phyloP scores from a whole-genome alignment of 192 early-diverging fungal species.

The Coemansia sp. region DNA sequence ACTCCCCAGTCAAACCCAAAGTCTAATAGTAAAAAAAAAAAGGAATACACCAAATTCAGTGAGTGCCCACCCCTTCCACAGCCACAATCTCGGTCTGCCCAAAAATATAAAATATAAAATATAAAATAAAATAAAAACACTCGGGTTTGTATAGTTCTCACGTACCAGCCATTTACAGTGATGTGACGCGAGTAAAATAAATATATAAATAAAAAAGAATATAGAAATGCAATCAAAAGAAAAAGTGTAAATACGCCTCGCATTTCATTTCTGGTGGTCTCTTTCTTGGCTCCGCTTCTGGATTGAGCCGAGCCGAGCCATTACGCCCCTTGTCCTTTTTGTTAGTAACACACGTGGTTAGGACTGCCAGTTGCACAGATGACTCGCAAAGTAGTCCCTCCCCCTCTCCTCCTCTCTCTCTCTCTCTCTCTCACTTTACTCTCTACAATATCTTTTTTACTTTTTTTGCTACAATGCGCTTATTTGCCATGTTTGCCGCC shows the following conservation, averaged over 20 bases:
- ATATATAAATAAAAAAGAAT: neutral
- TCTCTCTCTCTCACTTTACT: too few species aligned
- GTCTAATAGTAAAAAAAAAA: conserved; percentile 18
- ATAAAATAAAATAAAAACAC: too few species aligned
- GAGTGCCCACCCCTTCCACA: neutral
- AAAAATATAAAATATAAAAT: too few species aligned
- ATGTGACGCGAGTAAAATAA: neutral
- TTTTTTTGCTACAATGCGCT: neutral
- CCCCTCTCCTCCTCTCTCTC: neutral
- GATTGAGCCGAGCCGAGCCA: conserved; percentile 3
- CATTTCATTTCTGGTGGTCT: neutral
- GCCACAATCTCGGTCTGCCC: neutral
- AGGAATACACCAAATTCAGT: neutral
- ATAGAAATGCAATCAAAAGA: neutral
- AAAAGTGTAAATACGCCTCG: neutral
- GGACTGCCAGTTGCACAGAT: neutral
- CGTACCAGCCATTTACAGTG: conserved; percentile 8
- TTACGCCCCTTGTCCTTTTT: neutral
- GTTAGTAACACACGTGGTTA: neutral
- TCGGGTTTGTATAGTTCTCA: neutral
- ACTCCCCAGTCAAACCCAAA: conserved; percentile 51
- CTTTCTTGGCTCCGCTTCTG: neutral
- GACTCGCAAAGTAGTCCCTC: neutral
- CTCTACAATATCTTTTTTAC: neutral
- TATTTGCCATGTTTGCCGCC: neutral